These are phyloP conservation scores for Lachnellula cervina DNA, from an alignment of 2,329 filamentous ascomycete genomes.

Conservation along the genomic window DNA sequence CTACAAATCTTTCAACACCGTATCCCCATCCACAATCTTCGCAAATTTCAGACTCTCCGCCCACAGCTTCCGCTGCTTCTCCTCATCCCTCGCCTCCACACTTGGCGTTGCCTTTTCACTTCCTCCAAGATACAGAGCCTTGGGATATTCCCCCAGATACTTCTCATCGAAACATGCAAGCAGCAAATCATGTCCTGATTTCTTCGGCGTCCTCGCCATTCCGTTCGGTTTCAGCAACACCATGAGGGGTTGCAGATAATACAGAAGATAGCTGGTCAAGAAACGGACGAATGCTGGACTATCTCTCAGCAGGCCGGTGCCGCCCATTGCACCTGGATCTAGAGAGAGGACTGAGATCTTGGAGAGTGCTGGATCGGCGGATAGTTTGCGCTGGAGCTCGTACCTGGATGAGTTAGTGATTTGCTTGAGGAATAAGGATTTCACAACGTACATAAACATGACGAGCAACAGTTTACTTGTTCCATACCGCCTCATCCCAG, in stretches of 20 bases:
- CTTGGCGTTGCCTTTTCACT: conserved; percentile 26
- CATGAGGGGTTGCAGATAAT: conserved; percentile 18
- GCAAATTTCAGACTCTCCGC: conserved; percentile 24
- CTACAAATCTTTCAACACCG: neutral
- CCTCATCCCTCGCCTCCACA: conserved; percentile 29
- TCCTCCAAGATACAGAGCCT: conserved; percentile 32
- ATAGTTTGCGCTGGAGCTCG: conserved; percentile 8
- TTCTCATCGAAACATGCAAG: conserved; percentile 30
- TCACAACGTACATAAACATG: conserved; percentile 7
- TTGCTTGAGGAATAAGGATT: neutral
- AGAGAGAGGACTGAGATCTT: conserved; percentile 34
- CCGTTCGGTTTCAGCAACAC: conserved; percentile 32
- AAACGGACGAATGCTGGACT: conserved; percentile 20
- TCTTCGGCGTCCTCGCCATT: conserved; percentile 27
- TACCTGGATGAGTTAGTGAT: conserved; percentile 1
- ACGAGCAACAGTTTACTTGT: conserved; percentile 8
- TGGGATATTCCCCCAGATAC: conserved; percentile 16
- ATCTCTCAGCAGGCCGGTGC: conserved; percentile 22
- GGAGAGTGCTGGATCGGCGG: conserved; percentile 17
- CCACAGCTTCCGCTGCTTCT: conserved; percentile 33
- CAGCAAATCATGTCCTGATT: conserved; percentile 34
- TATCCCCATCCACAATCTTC: conserved; percentile 18
- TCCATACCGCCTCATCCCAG: conserved; percentile 11
- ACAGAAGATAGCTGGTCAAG: conserved; percentile 20
- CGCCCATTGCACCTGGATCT: conserved; percentile 36